Conservation (phyloP, 441 rosid genomes). For the Brassica balearica region DNA sequence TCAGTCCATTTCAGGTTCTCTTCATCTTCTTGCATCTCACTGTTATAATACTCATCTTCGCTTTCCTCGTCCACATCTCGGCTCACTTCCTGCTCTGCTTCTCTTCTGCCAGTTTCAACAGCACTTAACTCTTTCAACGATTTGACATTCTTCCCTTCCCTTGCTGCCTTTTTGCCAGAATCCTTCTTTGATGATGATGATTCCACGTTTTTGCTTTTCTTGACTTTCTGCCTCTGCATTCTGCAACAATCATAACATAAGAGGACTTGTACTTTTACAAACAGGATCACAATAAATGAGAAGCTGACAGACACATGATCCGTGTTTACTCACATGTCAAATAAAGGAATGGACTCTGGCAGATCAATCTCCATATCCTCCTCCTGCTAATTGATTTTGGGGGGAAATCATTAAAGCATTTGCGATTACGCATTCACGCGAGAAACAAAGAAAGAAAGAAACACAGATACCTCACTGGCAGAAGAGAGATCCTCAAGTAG, state of each 20-base stretch:
- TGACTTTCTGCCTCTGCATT: constrained; percentile 36
- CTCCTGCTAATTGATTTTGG: constrained; percentile 32
- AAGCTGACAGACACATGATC: constrained; percentile 12
- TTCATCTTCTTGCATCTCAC: constrained; percentile 1
- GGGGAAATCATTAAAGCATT: background rate
- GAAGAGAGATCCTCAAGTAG: constrained; percentile 45
- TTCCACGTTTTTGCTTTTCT: constrained; percentile 22
- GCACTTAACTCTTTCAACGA: constrained; percentile 42
- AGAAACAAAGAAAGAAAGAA: background rate
- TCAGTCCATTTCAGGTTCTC: background rate
- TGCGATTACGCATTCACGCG: background rate
- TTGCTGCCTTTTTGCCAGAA: constrained; percentile 11
- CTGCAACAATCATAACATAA: constrained; percentile 32
- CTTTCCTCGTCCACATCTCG: constrained; percentile 20
- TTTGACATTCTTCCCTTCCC: constrained; percentile 37
- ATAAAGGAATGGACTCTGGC: constrained; percentile 47
- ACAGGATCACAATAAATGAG: constrained; percentile 12
- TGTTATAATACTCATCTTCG: constrained; percentile 9
- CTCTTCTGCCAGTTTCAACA: constrained; percentile 35
- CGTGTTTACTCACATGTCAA: constrained; percentile 52
- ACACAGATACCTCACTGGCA: constrained; percentile 8
- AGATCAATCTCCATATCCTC: constrained; percentile 41
- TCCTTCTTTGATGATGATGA: background rate
- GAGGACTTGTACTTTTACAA: constrained; percentile 15
- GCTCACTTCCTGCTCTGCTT: constrained; percentile 39